phyloP scores from a whole-genome alignment of 2,329 filamentous ascomycete genomes.

The Aspergillus quadrilineatus region DNA sequence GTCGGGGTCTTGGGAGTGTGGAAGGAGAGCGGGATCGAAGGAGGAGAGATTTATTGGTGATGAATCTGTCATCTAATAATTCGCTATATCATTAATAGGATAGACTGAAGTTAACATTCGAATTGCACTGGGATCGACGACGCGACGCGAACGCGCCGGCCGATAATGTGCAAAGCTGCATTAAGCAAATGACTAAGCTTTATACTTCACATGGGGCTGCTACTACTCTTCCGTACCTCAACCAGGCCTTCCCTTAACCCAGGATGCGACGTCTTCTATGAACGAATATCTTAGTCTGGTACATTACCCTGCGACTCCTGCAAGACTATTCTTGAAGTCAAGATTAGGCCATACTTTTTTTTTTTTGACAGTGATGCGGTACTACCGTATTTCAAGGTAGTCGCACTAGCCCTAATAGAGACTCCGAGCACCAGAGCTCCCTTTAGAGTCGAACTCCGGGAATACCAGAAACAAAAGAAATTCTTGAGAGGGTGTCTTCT shows the following conservation, averaged over 20 bases:
- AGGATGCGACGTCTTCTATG: too few species aligned
- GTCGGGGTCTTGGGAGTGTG: constrained; percentile 46
- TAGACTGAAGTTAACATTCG: constrained; percentile 8
- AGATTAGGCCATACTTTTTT: neutral
- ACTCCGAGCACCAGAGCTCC: neutral
- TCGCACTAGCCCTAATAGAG: constrained; percentile 5
- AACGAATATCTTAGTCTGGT: too few species aligned
- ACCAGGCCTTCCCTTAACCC: too few species aligned
- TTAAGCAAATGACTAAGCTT: neutral
- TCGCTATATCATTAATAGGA: constrained; percentile 1
- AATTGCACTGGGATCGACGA: neutral
- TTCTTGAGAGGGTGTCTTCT: too few species aligned
- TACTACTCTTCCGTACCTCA: too few species aligned
- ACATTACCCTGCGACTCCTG: too few species aligned
- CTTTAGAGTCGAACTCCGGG: neutral
- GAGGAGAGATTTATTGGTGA: constrained; percentile 45
- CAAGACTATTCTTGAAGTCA: too few species aligned
- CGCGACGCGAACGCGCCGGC: constrained; percentile 9
- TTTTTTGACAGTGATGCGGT: neutral
- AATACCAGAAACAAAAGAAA: neutral
- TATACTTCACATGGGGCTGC: neutral
- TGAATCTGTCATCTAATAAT: constrained; percentile 34
- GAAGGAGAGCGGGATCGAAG: constrained; percentile 52
- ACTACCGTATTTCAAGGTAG: neutral
- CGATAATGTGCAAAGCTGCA: neutral